These are phyloP conservation scores for Bathelium albidoporum DNA, from an alignment of 495 filamentous ascomycete genomes.

Conservation along the genomic window DNA sequence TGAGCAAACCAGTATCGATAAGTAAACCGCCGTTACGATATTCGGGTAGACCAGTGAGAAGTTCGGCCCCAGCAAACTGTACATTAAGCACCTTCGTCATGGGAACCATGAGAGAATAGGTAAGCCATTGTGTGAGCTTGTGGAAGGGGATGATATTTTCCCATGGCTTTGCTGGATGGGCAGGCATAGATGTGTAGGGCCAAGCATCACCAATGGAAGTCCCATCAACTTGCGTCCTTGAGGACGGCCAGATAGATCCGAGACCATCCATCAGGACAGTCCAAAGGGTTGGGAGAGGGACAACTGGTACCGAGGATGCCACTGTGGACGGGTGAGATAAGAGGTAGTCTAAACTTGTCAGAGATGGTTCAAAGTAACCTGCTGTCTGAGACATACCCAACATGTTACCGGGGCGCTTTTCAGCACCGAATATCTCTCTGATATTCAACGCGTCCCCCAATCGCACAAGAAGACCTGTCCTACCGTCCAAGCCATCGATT, in stretches of 20 bases:
- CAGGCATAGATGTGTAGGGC: conserved; percentile 77
- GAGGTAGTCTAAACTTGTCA: conserved; percentile 61
- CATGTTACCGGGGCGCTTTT: conserved; percentile 86
- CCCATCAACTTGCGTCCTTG: conserved; percentile 79
- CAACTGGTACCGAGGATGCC: conserved; percentile 74
- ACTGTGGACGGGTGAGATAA: conserved; percentile 83
- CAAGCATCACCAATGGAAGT: conserved; percentile 89
- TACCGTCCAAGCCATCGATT: conserved; percentile 80
- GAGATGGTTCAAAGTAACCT: neutral
- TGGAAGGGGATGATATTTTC: conserved; percentile 93
- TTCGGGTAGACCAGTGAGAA: conserved; percentile 76
- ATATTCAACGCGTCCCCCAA: conserved; percentile 70
- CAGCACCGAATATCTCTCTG: conserved; percentile 72
- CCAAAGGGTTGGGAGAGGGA: conserved; percentile 89
- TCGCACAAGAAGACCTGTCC: conserved; percentile 66
- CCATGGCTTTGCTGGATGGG: conserved; percentile 67
- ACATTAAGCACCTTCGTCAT: conserved; percentile 69
- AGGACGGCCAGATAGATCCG: conserved; percentile 77
- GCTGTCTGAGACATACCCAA: conserved; percentile 62
- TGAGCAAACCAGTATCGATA: conserved; percentile 70
- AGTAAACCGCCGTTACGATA: conserved; percentile 83
- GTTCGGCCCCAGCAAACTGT: conserved; percentile 64
- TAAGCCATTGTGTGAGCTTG: conserved; percentile 83
- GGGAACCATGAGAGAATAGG: conserved; percentile 80
- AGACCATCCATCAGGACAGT: conserved; percentile 79